Evolutionary conservation across 495 filamentous ascomycete genomes (phyloP), one percentile per base, ranked within the genome.

Genomic region (Penicillium silybi): DNA sequence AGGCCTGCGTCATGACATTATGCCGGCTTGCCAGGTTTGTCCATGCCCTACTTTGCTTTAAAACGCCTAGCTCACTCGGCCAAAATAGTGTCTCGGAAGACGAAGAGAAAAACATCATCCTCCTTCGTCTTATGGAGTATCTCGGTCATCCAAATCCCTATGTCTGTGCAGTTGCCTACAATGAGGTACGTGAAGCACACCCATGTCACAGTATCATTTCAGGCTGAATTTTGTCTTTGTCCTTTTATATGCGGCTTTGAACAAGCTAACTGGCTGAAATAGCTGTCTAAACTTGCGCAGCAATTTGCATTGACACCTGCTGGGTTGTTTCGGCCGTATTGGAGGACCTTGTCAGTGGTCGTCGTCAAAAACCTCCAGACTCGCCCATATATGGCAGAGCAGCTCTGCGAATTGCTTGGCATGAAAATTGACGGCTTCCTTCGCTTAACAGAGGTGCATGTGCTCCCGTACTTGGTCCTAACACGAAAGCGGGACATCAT

Each of bases 1-100:
- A 97, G 63, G 89, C 90, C 15, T 87, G 87, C 53, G 84, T 98
- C 37, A 66, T 93, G 55, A 88, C 90, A 16, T 87, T 91, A 76
- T 88, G 86, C 38, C 85, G 88, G 58, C 79, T 96, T 46, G 91
- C 86, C 56, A 80, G 77, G 79, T 85, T 74, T 57, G 66, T 57
- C 27, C 2, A 39, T 37, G 13, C 11, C 10, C 19, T n/a, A 34
- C 7, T 10, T 43, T 4, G 18, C 6, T 26, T 11, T 19, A 32
- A 15, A 9, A 25, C 16, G 13, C 10, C n/a, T 27, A 15, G 39
- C 29, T 34, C 49, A 35, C 25, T n/a, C 22, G 13, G 11, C 20
- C 16, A 17, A 39, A 34, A 16, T 45, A 86, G 83, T 46, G 66
- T 82, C 39, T 85, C 81, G 23, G 73, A 75, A 20, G 88, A 90